Conservation (phyloP, 768 basidiomycete species). For the Agrocybe chaxingu region DNA sequence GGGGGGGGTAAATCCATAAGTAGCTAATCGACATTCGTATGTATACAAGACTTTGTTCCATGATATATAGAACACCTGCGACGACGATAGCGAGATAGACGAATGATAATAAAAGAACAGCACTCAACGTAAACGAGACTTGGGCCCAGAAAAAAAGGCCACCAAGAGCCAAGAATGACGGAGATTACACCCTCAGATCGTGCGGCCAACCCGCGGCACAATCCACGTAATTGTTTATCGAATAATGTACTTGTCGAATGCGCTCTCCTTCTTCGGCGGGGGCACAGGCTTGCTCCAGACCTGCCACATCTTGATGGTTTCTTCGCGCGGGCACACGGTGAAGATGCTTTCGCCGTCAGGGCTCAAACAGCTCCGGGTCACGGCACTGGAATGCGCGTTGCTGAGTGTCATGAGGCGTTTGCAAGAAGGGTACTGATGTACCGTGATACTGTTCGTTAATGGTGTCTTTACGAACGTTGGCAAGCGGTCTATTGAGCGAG, state of each 20-base stretch:
- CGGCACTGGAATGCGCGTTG: conserved; percentile 49
- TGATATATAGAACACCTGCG: no score
- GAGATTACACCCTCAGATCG: no score
- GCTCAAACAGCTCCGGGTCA: conserved; percentile 61
- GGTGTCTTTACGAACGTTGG: conserved; percentile 25
- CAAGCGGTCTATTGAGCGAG: not conserved
- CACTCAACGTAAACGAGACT: no score
- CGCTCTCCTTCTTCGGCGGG: conserved; percentile 33
- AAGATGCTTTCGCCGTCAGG: conserved; percentile 63
- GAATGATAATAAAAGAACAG: no score
- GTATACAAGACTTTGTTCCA: no score
- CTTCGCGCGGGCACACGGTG: conserved; percentile 60
- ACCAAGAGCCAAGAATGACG: no score
- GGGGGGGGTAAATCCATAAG: no score
- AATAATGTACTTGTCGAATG: conserved; percentile 45
- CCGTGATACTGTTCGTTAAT: conserved; percentile 65
- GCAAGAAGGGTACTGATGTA: conserved; percentile 73
- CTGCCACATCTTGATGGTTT: conserved; percentile 73
- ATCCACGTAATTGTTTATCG: conserved; percentile 24
- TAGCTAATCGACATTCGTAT: no score
- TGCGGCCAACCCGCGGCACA: no score
- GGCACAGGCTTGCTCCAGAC: conserved; percentile 49
- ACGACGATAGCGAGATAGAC: no score
- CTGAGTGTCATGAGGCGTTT: conserved; percentile 49
- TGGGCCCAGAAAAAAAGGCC: no score